Percentiles rank a stretch among this genome's conserved stretches.
phyloP scores from a whole-genome alignment of 2,329 filamentous ascomycete genomes.

The Diaporthe citriasiana region DNA sequence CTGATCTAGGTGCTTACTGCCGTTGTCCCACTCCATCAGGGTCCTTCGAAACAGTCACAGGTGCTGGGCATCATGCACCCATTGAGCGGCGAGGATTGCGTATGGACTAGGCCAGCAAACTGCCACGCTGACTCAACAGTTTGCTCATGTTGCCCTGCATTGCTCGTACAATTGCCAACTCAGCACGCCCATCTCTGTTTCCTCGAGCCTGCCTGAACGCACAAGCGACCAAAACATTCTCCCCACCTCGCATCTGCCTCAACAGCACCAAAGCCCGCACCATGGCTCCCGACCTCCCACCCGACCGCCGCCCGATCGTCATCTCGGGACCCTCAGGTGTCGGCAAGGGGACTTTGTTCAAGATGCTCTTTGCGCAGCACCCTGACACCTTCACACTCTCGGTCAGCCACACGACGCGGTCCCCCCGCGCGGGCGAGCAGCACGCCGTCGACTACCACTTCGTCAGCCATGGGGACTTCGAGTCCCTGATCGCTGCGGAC shows the following conservation, averaged over 20 bases:
- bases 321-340: slow-evolving; percentile 85
- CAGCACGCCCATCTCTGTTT: slow-evolving; percentile 1
- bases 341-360: slow-evolving; percentile 86
- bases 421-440: slow-evolving; percentile 80
- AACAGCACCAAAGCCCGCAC: slow-evolving; percentile 20
- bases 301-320: slow-evolving; percentile 75
- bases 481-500: slow-evolving; percentile 74
- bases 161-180: slow-evolving; percentile 34
- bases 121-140: neutral
- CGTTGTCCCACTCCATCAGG: slow-evolving; percentile 27
- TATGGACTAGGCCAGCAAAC: neutral
- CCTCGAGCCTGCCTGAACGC: neutral
- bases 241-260: neutral
- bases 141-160: slow-evolving; percentile 35
- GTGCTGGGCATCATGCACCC: slow-evolving; percentile 21
- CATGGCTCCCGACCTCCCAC: slow-evolving; percentile 50
- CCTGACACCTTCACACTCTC: slow-evolving; percentile 67
- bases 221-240: neutral
- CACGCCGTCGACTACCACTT: slow-evolving; percentile 88
- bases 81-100: neutral
- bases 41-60: slow-evolving; percentile 30
- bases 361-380: slow-evolving; percentile 72
- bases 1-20: slow-evolving; percentile 30
- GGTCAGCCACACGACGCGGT: slow-evolving; percentile 84
- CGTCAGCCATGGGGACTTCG: slow-evolving; percentile 75